Evolutionary conservation across 2,329 filamentous ascomycete genomes (phyloP), one percentile per base, ranked within the genome.

Genomic region (Trematosphaeria pertusa): DNA sequence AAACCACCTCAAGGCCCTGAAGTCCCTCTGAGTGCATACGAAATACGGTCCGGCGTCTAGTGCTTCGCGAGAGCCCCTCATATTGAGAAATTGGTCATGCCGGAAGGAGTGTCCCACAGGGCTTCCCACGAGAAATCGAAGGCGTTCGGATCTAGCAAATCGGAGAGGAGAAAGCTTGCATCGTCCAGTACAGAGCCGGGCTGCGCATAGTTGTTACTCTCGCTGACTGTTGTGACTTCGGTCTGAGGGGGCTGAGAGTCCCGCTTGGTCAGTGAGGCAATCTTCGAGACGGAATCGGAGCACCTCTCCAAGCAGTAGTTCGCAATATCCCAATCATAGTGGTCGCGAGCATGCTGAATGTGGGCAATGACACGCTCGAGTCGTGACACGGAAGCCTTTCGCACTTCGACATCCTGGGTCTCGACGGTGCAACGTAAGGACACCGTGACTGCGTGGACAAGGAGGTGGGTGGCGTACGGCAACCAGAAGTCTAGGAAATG

Each of bases 401-500:
- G 73, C 12, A 77, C 71, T 17, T 75, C 71, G 1, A 66, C 57
- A 44, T 81, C 76, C 14, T 73, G 73, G 2, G 79, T 79, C 57
- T 82, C 78, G 20, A 82, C 69, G 3, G 76, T 73, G 60, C 78
- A 79, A 31, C 79, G 74, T 17, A 82, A 72, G 9, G 79, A 72
- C 6, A 81, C 73, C 0, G 78, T 82, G n/a, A 78, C 75, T 4
- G 79, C 79, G 14, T 78, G 79, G 1, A 80, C 80, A 12, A 82
- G 70, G 17, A 81, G 71, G 46, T 81, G 79, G 1, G 78, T 78
- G 39, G 78, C 80, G 42, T 70, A 70, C 2, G 62, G 64, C 1
- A 82, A 63, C 79, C 79, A 82, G 50, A 82, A 81, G 52, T 81
- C 78, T 20, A 73, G 65, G 43, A 80, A 79, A 30, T 81, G 76